Evolutionary conservation across 768 basidiomycete genomes (phyloP), one percentile per base, ranked within the genome.

Genomic region (Suillus plorans): DNA sequence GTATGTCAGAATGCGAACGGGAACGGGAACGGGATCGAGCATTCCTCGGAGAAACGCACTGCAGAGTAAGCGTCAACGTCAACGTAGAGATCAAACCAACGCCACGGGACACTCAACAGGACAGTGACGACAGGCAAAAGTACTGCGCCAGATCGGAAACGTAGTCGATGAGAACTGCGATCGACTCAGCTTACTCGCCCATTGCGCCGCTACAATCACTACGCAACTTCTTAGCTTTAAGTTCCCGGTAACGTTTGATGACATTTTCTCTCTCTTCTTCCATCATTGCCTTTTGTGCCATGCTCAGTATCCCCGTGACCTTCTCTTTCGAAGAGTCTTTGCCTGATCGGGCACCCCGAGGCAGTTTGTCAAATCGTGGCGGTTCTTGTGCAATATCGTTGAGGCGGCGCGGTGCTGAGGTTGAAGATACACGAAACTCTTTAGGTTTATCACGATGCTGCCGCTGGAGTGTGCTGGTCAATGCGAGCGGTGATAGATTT

Each of bases 201-300:
- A 63, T 66, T 52, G 42, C 49, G 53, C 68, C 49, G 50, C 68
- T 64, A 57, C 60, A 62, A 62, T 63, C 59, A 50, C 64, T 67
- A 56, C 63, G 69, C 71, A 70, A 63, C 70, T 79, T 81, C 68
- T 72, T 78, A 25, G 84, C 86, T 74, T 89, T 92, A 74, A 93
- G 70, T 74, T 88, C 84, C 65, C 92, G 79, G 74, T 92, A 93
- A 62, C 83, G 80, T 70, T 75, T 77, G 65, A 94, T 88, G 25
- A 78, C 90, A 65, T 83, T 87, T 69, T 90, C 87, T 67, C 92
- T 81, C 74, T 93, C 91, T 61, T 81, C 80, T 70, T 90, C 90
- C 85, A 94, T 86, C 86, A 91, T 86, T 7, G 81, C 80, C 72
- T 86, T 88, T 78, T 92, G 90, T 16, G 89, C 86, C 84, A 92